Evolutionary conservation across 2,329 filamentous ascomycete species (phyloP), one percentile per base, ranked within the genome.

Genomic region (Calycina marina): DNA sequence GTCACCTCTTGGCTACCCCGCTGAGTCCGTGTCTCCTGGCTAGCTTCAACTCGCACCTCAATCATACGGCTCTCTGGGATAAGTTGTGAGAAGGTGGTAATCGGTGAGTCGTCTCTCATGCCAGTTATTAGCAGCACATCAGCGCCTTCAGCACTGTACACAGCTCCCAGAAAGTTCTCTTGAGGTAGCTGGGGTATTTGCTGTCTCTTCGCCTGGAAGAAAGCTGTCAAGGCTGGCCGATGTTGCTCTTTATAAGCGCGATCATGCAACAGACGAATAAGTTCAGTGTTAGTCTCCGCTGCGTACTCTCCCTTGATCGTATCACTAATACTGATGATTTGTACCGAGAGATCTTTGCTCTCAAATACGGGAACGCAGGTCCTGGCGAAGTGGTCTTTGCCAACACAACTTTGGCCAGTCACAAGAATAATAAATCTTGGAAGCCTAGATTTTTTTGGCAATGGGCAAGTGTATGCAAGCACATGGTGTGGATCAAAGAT

Each of bases 241-340:
- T 77, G 69, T 36, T 67, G 43, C 52, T 77, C 72, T 46, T 77
- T 77, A 52, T 76, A 78, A 15, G 38, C 52, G 35, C 71, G 70
- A 38, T 77, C 62, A 0, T 18, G 9, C 22, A 72, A 54, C 28
- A 77, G 52, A 20, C 59, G 60, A 9, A 50, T 29, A 1, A 65
- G 14, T 37, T 74, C 56, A 11, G 63, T 61, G 24, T 62, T 62
- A 1, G 53, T 63, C 25, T 53, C 56, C 2, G 43, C 50, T 1
- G 69, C 69, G 31, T 74, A 77, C 48, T 68, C 61, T 44, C 50
- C 52, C 55, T 76, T 77, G n/a, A 55, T 67, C 2, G 32, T 54
- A 45, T 73, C 61, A 48, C 71, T 75, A 34, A 73, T 72, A 48
- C 70, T 72, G 18, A 60, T 55, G 14, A 46, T 52, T 18, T 56